phyloP scores from a whole-genome alignment of 139 green algal species.

The Picochlorum sp. region DNA sequence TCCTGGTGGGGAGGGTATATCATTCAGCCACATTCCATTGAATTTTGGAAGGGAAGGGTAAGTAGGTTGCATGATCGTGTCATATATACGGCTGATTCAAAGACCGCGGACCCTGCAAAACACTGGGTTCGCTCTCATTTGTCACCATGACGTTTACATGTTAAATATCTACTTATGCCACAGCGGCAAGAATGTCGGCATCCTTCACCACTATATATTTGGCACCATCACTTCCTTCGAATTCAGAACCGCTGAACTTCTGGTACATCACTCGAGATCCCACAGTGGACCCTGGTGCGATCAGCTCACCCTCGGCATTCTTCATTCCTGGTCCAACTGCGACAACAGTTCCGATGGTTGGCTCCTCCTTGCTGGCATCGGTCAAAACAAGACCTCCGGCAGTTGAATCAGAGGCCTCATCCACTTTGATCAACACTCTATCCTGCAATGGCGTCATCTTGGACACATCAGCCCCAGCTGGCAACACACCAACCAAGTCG shows the following conservation, averaged over 20 bases:
- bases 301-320: constrained; percentile 43
- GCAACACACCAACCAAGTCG: constrained; percentile 55
- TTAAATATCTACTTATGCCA: constrained; percentile 37
- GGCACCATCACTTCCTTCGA: constrained; percentile 46
- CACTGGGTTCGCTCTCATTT: neutral
- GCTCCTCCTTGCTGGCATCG: constrained; percentile 69
- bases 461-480: constrained; percentile 35
- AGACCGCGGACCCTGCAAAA: neutral
- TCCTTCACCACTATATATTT: constrained; percentile 78
- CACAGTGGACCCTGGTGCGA: constrained; percentile 43
- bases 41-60: constrained; percentile 85
- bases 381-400: constrained; percentile 80
- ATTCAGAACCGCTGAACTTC: constrained; percentile 77
- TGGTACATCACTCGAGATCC: constrained; percentile 80
- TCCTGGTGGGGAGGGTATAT: constrained; percentile 75
- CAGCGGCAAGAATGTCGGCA: constrained; percentile 69
- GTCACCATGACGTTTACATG: neutral
- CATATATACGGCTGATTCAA: constrained; percentile 24
- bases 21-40: constrained; percentile 52
- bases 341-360: constrained; percentile 78
- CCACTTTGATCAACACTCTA: constrained; percentile 47
- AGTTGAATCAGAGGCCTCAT: constrained; percentile 63
- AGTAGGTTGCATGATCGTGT: constrained; percentile 78
- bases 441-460: constrained; percentile 51
- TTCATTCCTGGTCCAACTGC: constrained; percentile 62